These are phyloP conservation scores for Botrytis deweyae DNA, from an alignment of 2,329 filamentous ascomycete genomes.

Conservation along the genomic window DNA sequence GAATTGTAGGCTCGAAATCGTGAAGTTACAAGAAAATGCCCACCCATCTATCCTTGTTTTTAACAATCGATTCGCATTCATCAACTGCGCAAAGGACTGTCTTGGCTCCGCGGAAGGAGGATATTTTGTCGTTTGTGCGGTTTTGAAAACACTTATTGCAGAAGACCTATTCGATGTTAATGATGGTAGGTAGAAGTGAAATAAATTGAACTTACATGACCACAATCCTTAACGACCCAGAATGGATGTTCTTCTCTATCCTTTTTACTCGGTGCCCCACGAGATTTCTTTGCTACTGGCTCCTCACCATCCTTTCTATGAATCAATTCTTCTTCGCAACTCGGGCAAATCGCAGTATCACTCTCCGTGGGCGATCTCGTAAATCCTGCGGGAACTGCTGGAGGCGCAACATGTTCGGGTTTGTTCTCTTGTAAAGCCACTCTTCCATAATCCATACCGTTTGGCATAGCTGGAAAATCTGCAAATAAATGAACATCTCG, in stretches of 20 bases:
- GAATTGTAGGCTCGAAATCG: background rate
- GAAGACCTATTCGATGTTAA: conserved; percentile 53
- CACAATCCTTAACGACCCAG: conserved; percentile 87
- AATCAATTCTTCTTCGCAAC: conserved; percentile 81
- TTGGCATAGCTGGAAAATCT: conserved; percentile 30
- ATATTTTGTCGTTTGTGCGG: conserved; percentile 37
- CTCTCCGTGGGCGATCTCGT: conserved; percentile 73
- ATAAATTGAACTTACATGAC: conserved; percentile 66
- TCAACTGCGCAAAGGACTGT: conserved; percentile 54
- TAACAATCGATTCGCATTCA: conserved; percentile 54
- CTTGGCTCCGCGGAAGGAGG: conserved; percentile 10
- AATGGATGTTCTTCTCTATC: conserved; percentile 74
- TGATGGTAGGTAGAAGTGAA: conserved; percentile 4
- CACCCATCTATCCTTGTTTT: conserved; percentile 57
- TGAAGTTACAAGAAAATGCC: conserved; percentile 50
- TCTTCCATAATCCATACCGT: conserved; percentile 34
- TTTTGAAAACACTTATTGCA: conserved; percentile 62
- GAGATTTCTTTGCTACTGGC: conserved; percentile 43
- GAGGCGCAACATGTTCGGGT: conserved; percentile 39
- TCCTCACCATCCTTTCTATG: conserved; percentile 51
- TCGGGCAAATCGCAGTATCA: conserved; percentile 76
- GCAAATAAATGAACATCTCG: conserved; percentile 2
- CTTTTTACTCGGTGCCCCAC: conserved; percentile 50
- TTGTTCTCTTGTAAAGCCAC: conserved; percentile 32
- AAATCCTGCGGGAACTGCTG: conserved; percentile 71